Base-by-base conservation (phyloP, 2,329 filamentous ascomycete genomes). In the Colletotrichum karsti region DNA sequence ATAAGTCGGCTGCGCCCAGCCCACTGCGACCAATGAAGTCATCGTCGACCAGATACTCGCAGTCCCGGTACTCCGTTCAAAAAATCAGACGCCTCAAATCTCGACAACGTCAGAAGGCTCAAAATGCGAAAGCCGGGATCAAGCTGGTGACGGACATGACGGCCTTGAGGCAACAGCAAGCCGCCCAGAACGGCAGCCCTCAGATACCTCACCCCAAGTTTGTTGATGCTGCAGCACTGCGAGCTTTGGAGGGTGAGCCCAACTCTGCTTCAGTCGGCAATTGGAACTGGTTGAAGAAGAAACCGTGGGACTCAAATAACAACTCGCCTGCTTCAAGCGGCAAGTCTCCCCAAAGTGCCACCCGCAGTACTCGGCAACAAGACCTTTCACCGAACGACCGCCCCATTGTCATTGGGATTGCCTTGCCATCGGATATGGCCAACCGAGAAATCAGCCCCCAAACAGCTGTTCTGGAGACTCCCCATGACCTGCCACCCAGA, bases 391-490 rank as follows among this genome's bases (percentile, higher is more conserved):
- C 92, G 0, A 87, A 86, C 65, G 89, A 92, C 72, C 84, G 89
- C n/a, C 90, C 90, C 1, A 94, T 94, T 67, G 85, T 92, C 44
- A 94, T 93, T 71, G 91, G 91, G 12, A 89, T 94, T 56, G 86
- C 88, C 13, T 81, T 93, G 50, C 87, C 91, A 3, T 86, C 88
- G 13, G 85, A 87, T 72, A 68, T 73, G 10, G 68, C 67, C 41
- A 70, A 63, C 33, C 73, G 69, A 1, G 69, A 71, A 28, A 79
- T 86, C 74, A 87, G 84, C 63, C 86, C 86, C n/a, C 82, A 85
- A 46, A 88, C 83, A 3, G 81, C 83, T 15, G 76, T 80, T 8
- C 74, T 82, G 26, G 78, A 81, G 54, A 82, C 80, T 3, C 81
- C 81, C 4, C 71, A 77, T 24, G 82, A 81, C 30, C 28, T 69